These are phyloP conservation scores for Colletotrichum nymphaeae DNA, from an alignment of 2,329 filamentous ascomycete genomes.

Conservation along the genomic window DNA sequence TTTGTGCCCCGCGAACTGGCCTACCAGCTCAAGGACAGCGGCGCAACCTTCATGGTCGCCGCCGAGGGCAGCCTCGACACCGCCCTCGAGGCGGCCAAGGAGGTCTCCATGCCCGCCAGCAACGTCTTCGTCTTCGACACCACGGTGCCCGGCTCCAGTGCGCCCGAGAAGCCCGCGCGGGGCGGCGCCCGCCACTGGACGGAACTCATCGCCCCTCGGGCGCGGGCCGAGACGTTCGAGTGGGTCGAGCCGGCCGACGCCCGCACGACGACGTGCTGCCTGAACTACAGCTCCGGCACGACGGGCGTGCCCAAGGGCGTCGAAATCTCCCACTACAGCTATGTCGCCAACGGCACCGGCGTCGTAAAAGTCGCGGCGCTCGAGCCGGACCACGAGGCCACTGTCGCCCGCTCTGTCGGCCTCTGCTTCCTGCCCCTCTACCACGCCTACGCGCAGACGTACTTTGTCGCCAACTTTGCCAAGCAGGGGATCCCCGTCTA, in stretches of 20 bases:
- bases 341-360: constrained; percentile 77
- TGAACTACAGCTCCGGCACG: constrained; percentile 85
- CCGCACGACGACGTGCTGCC: constrained; percentile 67
- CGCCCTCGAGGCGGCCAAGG: constrained; percentile 73
- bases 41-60: constrained; percentile 75
- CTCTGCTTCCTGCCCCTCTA: constrained; percentile 83
- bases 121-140: constrained; percentile 75
- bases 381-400: constrained; percentile 60
- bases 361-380: constrained; percentile 60
- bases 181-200: constrained; percentile 72
- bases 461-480: constrained; percentile 71
- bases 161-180: constrained; percentile 31
- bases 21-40: constrained; percentile 80
- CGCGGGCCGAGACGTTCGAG: constrained; percentile 66
- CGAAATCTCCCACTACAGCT: constrained; percentile 81
- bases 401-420: constrained; percentile 50
- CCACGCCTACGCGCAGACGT: constrained; percentile 79
- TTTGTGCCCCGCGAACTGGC: constrained; percentile 77
- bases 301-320: constrained; percentile 89
- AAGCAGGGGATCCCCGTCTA: constrained; percentile 75
- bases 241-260: constrained; percentile 71
- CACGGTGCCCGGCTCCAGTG: constrained; percentile 49
- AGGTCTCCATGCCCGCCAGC: constrained; percentile 64
- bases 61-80: constrained; percentile 69
- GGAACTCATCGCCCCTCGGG: constrained; percentile 63